Percentiles rank a stretch among this genome's conserved stretches.
Evolutionary conservation across 225 moss, liverwort and hornwort genomes (phyloP).

Genomic region (Pseudoscleropodium purum): DNA sequence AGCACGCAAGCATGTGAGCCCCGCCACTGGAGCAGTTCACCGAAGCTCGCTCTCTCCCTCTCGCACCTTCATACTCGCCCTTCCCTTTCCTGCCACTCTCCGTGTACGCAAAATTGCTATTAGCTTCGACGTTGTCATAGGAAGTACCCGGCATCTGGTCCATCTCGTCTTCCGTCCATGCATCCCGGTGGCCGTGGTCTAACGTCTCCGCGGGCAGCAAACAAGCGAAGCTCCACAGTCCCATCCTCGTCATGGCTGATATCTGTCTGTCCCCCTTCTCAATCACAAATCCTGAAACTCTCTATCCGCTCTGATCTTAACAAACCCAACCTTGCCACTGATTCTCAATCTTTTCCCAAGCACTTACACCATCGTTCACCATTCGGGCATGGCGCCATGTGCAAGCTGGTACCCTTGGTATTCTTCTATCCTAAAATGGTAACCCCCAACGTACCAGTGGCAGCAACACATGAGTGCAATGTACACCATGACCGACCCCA

Average conservation of each 20-base stretch:
- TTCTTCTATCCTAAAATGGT: neutral
- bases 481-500: neutral
- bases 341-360: neutral
- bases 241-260: constrained; percentile 21
- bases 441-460: neutral
- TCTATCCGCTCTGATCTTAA: neutral
- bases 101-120: neutral
- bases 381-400: neutral
- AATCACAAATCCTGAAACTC: neutral
- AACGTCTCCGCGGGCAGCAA: constrained; percentile 6
- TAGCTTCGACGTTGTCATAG: neutral
- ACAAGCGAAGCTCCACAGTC: constrained; percentile 22
- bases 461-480: neutral
- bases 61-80: neutral
- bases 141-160: constrained; percentile 24
- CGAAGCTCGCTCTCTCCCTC: neutral
- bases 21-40: constrained; percentile 27
- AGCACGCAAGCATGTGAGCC: constrained; percentile 28
- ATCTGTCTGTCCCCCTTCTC: neutral
- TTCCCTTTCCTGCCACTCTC: constrained; percentile 7
- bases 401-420: neutral
- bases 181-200: neutral
- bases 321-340: neutral
- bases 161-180: constrained; percentile 16
- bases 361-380: no score